Evolutionary conservation across 176 grass and related monocot genomes (phyloP).

Genomic region (Elymus sibiricus): DNA sequence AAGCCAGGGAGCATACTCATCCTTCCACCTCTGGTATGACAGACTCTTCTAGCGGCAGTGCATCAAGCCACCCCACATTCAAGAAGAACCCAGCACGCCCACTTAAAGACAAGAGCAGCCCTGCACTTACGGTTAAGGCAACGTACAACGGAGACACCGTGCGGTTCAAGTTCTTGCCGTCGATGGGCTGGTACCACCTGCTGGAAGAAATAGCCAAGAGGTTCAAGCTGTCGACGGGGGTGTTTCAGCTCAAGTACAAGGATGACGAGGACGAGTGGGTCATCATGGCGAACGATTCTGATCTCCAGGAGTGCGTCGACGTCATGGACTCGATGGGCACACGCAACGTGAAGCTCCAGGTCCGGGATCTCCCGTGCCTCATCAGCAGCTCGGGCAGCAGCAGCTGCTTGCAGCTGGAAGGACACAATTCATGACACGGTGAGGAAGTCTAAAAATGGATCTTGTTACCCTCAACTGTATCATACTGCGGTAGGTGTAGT

Average conservation of each 20-base stretch:
- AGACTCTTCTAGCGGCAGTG: constrained; percentile 77
- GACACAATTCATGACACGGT: constrained; percentile 7
- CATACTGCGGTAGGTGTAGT: constrained; percentile 16
- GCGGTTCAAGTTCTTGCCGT: constrained; percentile 74
- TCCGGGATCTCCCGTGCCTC: constrained; percentile 44
- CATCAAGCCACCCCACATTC: constrained; percentile 68
- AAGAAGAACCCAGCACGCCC: constrained; percentile 33
- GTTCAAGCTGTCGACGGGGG: constrained; percentile 55
- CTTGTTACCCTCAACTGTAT: not conserved
- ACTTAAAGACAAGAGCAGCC: constrained; percentile 6
- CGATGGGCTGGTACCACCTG: constrained; percentile 55
- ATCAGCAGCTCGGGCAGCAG: constrained; percentile 61
- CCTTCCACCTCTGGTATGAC: constrained; percentile 71
- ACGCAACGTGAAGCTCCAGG: constrained; percentile 54
- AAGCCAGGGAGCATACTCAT: constrained; percentile 36
- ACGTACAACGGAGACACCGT: constrained; percentile 79
- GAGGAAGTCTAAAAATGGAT: not conserved
- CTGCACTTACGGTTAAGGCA: constrained; percentile 69
- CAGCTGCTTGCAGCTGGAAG: constrained; percentile 54
- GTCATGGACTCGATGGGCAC: constrained; percentile 65
- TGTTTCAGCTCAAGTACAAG: constrained; percentile 83
- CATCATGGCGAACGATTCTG: constrained; percentile 63
- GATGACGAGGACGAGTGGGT: constrained; percentile 96
- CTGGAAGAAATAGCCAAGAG: constrained; percentile 80
- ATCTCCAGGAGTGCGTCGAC: constrained; percentile 81